These are phyloP conservation scores for Pseudotsuga menziesii DNA, from an alignment of 75 land plant species.

Conservation along the genomic window DNA sequence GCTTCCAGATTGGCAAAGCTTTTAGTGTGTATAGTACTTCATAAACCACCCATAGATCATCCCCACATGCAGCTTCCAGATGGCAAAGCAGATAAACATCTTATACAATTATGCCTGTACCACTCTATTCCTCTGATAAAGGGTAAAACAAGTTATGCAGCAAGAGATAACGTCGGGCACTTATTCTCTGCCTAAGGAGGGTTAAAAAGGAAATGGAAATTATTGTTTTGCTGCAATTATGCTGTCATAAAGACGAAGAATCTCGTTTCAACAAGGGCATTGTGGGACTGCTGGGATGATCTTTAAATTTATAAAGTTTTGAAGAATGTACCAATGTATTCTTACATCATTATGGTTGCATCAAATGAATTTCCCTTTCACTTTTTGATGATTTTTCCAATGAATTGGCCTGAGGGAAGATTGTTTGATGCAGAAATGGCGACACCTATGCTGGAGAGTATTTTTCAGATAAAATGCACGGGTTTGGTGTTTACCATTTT, in stretches of 20 bases:
- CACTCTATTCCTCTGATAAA: background rate
- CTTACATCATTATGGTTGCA: background rate
- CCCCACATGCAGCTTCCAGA: too few relatives aligned
- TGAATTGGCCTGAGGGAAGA: too few relatives aligned
- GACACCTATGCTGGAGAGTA: slow-evolving; percentile 82
- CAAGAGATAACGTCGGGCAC: background rate
- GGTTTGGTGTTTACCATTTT: slow-evolving; percentile 75
- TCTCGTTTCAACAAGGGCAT: background rate
- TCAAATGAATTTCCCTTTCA: background rate
- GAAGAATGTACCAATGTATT: background rate
- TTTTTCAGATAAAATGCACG: slow-evolving; percentile 79
- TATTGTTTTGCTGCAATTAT: background rate
- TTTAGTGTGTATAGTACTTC: too few relatives aligned
- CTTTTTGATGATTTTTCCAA: background rate
- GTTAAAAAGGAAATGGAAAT: too few relatives aligned
- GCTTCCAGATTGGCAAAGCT: too few relatives aligned
- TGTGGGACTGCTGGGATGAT: background rate
- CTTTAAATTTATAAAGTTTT: background rate
- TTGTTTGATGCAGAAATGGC: slow-evolving; percentile 51
- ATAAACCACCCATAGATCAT: too few relatives aligned
- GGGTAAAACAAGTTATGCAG: background rate
- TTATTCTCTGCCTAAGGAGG: background rate
- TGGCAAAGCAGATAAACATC: background rate
- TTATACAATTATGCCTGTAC: background rate
- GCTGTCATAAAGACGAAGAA: background rate